These are phyloP conservation scores for Coemansia guatemalensis DNA, from an alignment of 192 early-diverging fungal genomes.

Conservation along the genomic window DNA sequence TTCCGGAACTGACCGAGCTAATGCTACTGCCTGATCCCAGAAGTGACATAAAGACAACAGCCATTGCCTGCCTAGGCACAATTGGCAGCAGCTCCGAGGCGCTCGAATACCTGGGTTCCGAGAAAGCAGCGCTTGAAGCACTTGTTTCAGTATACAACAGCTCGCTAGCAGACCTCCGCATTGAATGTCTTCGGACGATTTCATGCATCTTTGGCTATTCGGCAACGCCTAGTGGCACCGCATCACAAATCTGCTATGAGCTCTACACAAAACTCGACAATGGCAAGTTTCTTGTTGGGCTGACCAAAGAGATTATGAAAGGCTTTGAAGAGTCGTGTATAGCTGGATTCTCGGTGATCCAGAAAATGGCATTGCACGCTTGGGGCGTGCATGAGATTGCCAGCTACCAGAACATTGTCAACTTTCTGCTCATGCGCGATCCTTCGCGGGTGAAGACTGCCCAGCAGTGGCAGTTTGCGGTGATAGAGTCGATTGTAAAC, in stretches of 20 bases:
- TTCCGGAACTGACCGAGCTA: slow-evolving; percentile 23
- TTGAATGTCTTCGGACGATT: slow-evolving; percentile 44
- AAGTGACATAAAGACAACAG: slow-evolving; percentile 20
- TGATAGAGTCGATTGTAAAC: slow-evolving; percentile 32
- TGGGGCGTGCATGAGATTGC: slow-evolving; percentile 52
- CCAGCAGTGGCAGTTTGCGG: slow-evolving; percentile 51
- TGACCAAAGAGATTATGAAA: slow-evolving; percentile 51
- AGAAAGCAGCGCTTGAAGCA: slow-evolving; percentile 36
- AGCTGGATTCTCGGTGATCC: slow-evolving; percentile 42
- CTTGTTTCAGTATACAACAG: slow-evolving; percentile 33
- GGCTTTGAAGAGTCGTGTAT: slow-evolving; percentile 51
- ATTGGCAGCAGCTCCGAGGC: slow-evolving; percentile 41
- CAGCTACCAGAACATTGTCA: slow-evolving; percentile 37
- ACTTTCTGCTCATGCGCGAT: slow-evolving; percentile 45
- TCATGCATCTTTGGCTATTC: slow-evolving; percentile 46
- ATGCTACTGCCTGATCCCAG: slow-evolving; percentile 11
- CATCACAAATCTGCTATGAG: slow-evolving; percentile 46
- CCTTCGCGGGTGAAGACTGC: slow-evolving; percentile 35
- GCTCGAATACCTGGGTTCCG: slow-evolving; percentile 35
- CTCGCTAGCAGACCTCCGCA: slow-evolving; percentile 26
- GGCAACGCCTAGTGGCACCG: slow-evolving; percentile 13
- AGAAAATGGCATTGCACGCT: slow-evolving; percentile 42
- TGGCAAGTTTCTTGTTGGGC: slow-evolving; percentile 33
- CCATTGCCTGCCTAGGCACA: slow-evolving; percentile 42
- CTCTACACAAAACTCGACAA: slow-evolving; percentile 38